Conservation (phyloP, 371 early-diverging fungal genomes). For the Mucor mucedo region DNA sequence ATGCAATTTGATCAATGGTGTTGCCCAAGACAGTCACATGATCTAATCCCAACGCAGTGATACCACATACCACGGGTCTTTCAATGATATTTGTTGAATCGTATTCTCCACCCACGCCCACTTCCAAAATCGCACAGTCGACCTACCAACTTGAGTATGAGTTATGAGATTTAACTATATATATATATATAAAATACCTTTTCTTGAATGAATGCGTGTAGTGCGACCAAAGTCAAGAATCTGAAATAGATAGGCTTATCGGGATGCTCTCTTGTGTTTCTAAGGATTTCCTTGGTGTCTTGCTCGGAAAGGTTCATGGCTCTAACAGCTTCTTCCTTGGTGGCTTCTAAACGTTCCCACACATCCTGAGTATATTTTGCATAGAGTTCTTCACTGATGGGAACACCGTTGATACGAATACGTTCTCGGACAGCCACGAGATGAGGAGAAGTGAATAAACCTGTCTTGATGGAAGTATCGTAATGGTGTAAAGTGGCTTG, state of each 20-base stretch:
- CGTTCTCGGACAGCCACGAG: constrained; percentile 92
- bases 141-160: constrained; percentile 34
- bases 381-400: constrained; percentile 78
- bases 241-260: constrained; percentile 90
- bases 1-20: constrained; percentile 84
- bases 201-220: constrained; percentile 86
- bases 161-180: no score
- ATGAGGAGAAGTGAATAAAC: constrained; percentile 94
- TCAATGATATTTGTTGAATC: constrained; percentile 85
- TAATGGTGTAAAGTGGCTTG: constrained; percentile 67
- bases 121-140: constrained; percentile 82
- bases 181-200: constrained; percentile 36
- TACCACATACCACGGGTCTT: constrained; percentile 76
- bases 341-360: constrained; percentile 74
- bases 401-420: constrained; percentile 89
- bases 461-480: constrained; percentile 56
- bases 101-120: constrained; percentile 86
- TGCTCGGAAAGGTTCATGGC: constrained; percentile 27
- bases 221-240: constrained; percentile 87
- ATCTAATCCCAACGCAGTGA: constrained; percentile 85
- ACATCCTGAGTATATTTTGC: constrained; percentile 87
- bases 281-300: constrained; percentile 32
- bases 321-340: constrained; percentile 48
- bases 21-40: constrained; percentile 77
- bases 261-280: constrained; percentile 48